phyloP scores from a whole-genome alignment of 352 stramenopile genomes.

The Pythium apleroticum region DNA sequence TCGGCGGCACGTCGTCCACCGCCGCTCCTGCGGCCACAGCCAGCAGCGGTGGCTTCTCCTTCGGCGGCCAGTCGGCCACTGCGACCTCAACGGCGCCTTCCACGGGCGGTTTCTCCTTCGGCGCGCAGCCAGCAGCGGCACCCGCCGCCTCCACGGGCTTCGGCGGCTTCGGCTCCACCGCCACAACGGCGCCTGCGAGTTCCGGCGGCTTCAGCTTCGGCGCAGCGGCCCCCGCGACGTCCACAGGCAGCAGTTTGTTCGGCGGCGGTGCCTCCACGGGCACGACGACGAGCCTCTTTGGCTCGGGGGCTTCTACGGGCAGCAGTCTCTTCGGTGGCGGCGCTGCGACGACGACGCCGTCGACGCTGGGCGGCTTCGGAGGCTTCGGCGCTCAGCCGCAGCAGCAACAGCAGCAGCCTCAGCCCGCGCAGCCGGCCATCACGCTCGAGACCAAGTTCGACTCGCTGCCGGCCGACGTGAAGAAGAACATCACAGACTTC shows the following conservation, averaged over 20 bases:
- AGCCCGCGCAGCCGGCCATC: slow-evolving; percentile 38
- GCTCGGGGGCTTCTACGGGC: slow-evolving; percentile 15
- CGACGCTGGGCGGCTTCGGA: slow-evolving; percentile 28
- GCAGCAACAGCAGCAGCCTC: slow-evolving; percentile 11
- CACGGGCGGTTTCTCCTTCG: neutral
- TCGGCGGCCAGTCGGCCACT: neutral
- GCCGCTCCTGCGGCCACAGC: neutral
- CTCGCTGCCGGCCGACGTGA: slow-evolving; percentile 60
- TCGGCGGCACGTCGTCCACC: neutral
- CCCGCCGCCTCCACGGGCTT: neutral
- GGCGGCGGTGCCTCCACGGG: slow-evolving; percentile 17
- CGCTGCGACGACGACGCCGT: slow-evolving; percentile 11
- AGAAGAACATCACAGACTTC: slow-evolving; percentile 80
- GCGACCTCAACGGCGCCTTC: neutral
- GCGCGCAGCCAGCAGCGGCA: neutral
- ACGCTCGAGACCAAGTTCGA: slow-evolving; percentile 79
- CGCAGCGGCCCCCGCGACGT: slow-evolving; percentile 21
- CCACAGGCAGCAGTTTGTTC: slow-evolving; percentile 24
- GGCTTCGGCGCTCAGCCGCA: slow-evolving; percentile 12
- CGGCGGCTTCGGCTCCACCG: slow-evolving; percentile 8
- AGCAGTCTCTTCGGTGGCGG: slow-evolving; percentile 34
- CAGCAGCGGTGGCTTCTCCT: slow-evolving; percentile 6
- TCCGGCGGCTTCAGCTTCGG: slow-evolving; percentile 33
- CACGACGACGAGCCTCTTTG: slow-evolving; percentile 31
- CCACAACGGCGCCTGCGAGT: slow-evolving; percentile 19